These are phyloP conservation scores for Fomitopsis serialis DNA, from an alignment of 768 basidiomycete genomes.

Conservation along the genomic window DNA sequence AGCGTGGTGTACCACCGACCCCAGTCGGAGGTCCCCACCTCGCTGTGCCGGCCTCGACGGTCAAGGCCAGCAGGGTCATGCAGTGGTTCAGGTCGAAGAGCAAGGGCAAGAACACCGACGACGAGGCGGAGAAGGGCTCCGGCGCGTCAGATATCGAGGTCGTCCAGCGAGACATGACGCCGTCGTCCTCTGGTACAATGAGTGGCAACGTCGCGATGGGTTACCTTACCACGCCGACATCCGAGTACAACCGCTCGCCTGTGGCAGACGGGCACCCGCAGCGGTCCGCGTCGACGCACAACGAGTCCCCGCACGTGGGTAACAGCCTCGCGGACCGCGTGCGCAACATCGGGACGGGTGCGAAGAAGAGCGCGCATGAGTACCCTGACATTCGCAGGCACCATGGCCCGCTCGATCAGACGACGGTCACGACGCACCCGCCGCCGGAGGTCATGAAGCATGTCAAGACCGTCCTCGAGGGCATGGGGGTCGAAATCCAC, in stretches of 20 bases:
- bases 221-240: slow-evolving; percentile 5
- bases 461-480: slow-evolving; percentile 70
- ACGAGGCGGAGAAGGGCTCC: slow-evolving; percentile 19
- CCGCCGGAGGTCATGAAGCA: slow-evolving; percentile 89
- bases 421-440: slow-evolving; percentile 76
- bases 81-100: slow-evolving; percentile 90
- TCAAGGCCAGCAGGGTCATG: slow-evolving; percentile 94
- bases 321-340: slow-evolving; percentile 23
- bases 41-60: slow-evolving; percentile 66
- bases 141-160: slow-evolving; percentile 9
- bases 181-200: slow-evolving; percentile 10
- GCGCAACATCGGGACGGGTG: slow-evolving; percentile 32
- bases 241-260: slow-evolving; percentile 14
- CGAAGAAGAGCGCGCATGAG: slow-evolving; percentile 11
- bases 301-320: slow-evolving; percentile 34
- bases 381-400: slow-evolving; percentile 59
- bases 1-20: slow-evolving; percentile 19
- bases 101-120: slow-evolving; percentile 32
- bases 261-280: slow-evolving; percentile 30
- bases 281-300: slow-evolving; percentile 39
- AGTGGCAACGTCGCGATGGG: not conserved
- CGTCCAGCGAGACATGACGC: slow-evolving; percentile 5
- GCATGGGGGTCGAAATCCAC: slow-evolving; percentile 88
- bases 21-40: slow-evolving; percentile 21
- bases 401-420: slow-evolving; percentile 88